These are phyloP conservation scores for Lipomyces lipofer DNA, from an alignment of 805 yeast genomes.

Conservation along the genomic window DNA sequence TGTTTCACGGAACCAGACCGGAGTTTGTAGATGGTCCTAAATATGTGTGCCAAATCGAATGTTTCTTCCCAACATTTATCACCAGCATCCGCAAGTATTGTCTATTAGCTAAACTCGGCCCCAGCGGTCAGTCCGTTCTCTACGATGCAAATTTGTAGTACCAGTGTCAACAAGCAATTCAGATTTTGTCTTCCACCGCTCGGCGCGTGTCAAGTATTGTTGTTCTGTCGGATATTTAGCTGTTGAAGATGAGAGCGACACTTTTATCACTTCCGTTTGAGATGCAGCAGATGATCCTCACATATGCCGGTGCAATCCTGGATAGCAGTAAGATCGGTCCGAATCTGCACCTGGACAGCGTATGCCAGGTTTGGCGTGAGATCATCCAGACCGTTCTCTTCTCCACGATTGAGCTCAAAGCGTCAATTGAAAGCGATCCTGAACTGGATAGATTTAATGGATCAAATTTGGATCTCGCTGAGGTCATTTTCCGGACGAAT, in stretches of 20 bases:
- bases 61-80: too few species aligned
- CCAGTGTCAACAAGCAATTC: too few species aligned
- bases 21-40: too few species aligned
- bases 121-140: too few species aligned
- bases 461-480: conserved; percentile 1
- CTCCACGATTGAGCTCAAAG: background rate
- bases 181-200: too few species aligned
- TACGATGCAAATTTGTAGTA: too few species aligned
- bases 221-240: too few species aligned
- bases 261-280: conserved; percentile 2
- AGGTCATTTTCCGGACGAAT: conserved; percentile 7
- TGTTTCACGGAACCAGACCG: too few species aligned
- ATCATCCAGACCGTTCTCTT: conserved; percentile 4
- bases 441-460: background rate
- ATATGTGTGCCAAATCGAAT: too few species aligned
- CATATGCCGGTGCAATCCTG: conserved; percentile 1
- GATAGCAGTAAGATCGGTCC: background rate
- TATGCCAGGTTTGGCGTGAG: conserved; percentile 7
- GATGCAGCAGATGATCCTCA: conserved; percentile 6
- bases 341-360: background rate
- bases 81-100: too few species aligned
- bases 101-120: too few species aligned
- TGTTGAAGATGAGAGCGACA: background rate
- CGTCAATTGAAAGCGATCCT: background rate
- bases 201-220: too few species aligned